Conservation (phyloP, 352 stramenopile genomes). For the Phytophthora hibernalis region DNA sequence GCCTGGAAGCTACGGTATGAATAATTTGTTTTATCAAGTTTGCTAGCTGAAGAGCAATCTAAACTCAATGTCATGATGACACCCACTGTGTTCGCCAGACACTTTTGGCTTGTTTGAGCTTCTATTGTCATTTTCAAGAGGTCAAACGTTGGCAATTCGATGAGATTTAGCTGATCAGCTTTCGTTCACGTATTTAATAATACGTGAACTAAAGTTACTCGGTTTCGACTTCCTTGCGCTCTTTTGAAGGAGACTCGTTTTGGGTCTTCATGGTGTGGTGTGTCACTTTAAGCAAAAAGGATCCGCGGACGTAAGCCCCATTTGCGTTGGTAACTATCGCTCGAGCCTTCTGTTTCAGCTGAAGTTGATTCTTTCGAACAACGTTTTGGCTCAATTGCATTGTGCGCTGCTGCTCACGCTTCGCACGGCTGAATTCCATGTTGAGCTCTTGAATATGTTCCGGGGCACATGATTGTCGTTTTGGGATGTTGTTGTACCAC, state of each 20-base stretch:
- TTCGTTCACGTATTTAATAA: no score
- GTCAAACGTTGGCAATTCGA: no score
- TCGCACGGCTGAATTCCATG: conserved; percentile 3
- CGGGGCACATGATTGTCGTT: conserved; percentile 8
- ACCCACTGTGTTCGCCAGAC: no score
- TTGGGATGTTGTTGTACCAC: conserved; percentile 44
- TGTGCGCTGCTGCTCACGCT: conserved; percentile 4
- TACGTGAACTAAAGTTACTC: no score
- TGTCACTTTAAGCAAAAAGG: conserved; percentile 47
- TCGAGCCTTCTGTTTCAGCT: conserved; percentile 39
- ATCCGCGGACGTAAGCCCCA: conserved; percentile 49
- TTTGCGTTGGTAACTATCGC: conserved; percentile 31
- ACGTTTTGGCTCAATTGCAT: conserved; percentile 12
- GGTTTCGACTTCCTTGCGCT: neutral
- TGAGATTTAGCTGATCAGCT: no score
- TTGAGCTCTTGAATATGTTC: conserved; percentile 32
- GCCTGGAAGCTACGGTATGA: no score
- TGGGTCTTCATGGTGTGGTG: conserved; percentile 4
- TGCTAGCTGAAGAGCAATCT: no score
- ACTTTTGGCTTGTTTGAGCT: no score
- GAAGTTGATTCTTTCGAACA: conserved; percentile 19
- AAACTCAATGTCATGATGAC: no score
- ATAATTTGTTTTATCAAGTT: no score
- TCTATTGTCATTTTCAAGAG: no score
- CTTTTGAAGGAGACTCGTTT: neutral